Evolutionary conservation across 2,329 filamentous ascomycete genomes (phyloP).

Genomic region (Aaosphaeria pasadenensis): DNA sequence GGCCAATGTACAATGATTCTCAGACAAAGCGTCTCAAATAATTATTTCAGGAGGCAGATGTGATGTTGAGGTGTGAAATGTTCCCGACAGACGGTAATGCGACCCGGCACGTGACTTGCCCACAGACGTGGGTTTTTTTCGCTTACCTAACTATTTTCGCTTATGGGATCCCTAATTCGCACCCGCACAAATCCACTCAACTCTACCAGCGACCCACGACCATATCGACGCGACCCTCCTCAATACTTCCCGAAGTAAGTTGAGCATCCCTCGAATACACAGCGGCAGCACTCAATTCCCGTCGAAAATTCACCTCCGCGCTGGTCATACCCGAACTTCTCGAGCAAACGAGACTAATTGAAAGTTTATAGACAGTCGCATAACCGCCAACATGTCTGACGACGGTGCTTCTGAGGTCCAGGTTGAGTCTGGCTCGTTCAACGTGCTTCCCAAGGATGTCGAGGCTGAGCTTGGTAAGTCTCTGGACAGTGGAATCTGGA

Average conservation of each 20-base stretch:
- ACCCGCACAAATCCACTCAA: constrained; percentile 1
- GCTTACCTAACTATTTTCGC: not conserved
- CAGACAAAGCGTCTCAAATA: too few relatives aligned
- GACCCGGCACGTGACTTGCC: not conserved
- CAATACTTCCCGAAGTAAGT: not conserved
- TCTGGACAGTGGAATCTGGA: too few relatives aligned
- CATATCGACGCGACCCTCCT: not conserved
- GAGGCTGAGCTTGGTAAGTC: constrained; percentile 67
- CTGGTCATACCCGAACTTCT: too few relatives aligned
- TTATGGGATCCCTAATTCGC: not conserved
- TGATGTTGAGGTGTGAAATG: not conserved
- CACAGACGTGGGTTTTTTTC: not conserved
- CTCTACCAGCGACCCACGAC: constrained; percentile 1
- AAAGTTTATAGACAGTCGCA: too few relatives aligned
- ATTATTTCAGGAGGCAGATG: too few relatives aligned
- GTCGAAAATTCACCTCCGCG: too few relatives aligned
- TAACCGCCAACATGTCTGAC: constrained; percentile 72
- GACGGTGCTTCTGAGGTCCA: constrained; percentile 71
- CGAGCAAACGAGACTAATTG: too few relatives aligned
- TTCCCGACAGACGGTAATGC: not conserved
- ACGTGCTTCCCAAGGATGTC: constrained; percentile 91
- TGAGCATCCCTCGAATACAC: not conserved
- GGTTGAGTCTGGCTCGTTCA: constrained; percentile 74
- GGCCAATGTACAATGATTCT: too few relatives aligned
- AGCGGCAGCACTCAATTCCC: too few relatives aligned